Base-by-base conservation (phyloP, 257 asterid species). In the Nicotiana sylvestris region DNA sequence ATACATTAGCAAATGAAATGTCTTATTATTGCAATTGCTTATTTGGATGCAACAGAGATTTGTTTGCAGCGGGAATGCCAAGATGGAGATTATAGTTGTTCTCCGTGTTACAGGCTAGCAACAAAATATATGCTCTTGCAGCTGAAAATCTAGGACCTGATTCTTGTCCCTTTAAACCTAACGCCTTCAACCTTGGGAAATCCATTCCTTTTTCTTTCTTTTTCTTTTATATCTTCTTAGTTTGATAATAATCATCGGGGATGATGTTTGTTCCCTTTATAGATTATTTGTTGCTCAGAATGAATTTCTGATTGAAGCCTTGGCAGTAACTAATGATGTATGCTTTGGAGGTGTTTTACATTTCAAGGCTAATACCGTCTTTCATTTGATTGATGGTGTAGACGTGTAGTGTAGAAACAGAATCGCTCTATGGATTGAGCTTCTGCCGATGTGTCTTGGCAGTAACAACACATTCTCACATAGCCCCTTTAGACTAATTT, bases 191-290 rank as follows among this genome's bases (percentile, higher is more conserved):
- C 79, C 60, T 25, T 72, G 37, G 29, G 61, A 72, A 72, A 72
- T 49, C 37, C 25, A 9, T 10, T 12, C 27, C 6, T 72, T 51
- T 51, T 25, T 74, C 30, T 49, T 4, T 5, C 2, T 16, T 12
- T 49, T 74, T 4, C 27, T 15, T 51, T 76, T 76, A 15, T 16
- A 76, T 76, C 64, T 51, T 76, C 27, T 51, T 76, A 76, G 80
- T 76, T 76, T 49, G 80, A 76, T 27, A 76, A 76, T 76, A 76
- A 76, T 76, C 60, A 16, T 76, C 80, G 16, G 80, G 80, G 64
- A 76, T 51, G 80, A 51, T 76, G 80, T 51, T 27, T 51, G 64
- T 76, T 76, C 80, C 80, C 80, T 27, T 29, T 76, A 74, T 13
- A 15, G 64, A 76, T 76, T 43, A 76, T 76, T 76, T 51, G 3